Conservation (phyloP, 2,329 filamentous ascomycete genomes). For the Orbilia brochopaga region DNA sequence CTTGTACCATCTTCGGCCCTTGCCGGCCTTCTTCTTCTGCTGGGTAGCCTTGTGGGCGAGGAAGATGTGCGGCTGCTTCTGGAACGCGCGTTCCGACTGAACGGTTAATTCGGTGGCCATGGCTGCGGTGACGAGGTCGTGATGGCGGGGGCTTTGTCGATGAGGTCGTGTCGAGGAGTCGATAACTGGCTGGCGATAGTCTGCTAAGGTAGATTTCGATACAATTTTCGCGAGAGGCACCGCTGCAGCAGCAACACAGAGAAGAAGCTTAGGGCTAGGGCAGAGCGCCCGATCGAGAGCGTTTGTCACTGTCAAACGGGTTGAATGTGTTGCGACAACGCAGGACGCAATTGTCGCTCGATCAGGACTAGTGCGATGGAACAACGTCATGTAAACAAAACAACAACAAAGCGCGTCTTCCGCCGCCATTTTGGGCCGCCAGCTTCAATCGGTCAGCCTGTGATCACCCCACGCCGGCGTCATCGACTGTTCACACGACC, state of each 20-base stretch:
- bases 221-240: conserved; percentile 35
- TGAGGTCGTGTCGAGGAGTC: conserved; percentile 32
- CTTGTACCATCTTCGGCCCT: conserved; percentile 99
- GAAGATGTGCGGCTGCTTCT: conserved; percentile 99
- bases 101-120: conserved; percentile 99
- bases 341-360: conserved; percentile 6
- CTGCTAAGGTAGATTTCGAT: conserved; percentile 33
- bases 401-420: conserved; percentile 51
- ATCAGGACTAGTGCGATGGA: conserved; percentile 14
- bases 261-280: conserved; percentile 20
- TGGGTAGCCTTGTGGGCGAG: conserved; percentile 92
- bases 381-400: conserved; percentile 48
- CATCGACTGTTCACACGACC: conserved; percentile 15
- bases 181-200: conserved; percentile 23
- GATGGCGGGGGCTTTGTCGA: conserved; percentile 56
- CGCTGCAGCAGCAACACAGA: conserved; percentile 14
- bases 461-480: conserved; percentile 46
- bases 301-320: conserved; percentile 2
- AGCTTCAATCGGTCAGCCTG: conserved; percentile 20
- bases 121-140: conserved; percentile 64
- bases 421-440: not conserved
- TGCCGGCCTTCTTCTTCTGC: conserved; percentile 82
- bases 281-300: conserved; percentile 3
- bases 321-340: conserved; percentile 14
- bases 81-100: conserved; percentile 99